Conservation (phyloP, 2,329 filamentous ascomycete species). For the Zopfia rhizophila region DNA sequence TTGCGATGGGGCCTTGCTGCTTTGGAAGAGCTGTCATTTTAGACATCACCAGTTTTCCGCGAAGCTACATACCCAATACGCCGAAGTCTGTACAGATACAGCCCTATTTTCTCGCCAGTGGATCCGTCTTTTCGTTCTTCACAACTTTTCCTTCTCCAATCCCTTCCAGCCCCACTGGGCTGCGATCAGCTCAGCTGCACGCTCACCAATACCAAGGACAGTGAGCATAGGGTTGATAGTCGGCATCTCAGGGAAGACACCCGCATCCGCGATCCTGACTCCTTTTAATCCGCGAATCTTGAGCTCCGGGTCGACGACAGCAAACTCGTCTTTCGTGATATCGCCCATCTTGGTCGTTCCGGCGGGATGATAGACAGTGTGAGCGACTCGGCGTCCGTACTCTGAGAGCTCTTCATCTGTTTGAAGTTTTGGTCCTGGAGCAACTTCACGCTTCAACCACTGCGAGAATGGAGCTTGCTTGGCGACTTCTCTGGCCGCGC, state of each 20-base stretch:
- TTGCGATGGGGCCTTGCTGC: too few species aligned
- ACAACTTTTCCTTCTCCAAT: conserved; percentile 65
- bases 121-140: too few species aligned
- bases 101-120: too few species aligned
- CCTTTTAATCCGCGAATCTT: conserved; percentile 77
- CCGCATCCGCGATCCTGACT: conserved; percentile 84
- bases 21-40: too few species aligned
- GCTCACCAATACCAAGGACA: conserved; percentile 83
- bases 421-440: conserved; percentile 77
- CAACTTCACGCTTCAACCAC: conserved; percentile 85
- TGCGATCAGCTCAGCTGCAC: conserved; percentile 84
- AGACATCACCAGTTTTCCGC: too few species aligned
- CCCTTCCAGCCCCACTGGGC: conserved; percentile 75
- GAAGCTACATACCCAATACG: too few species aligned
- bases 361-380: conserved; percentile 90
- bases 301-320: conserved; percentile 82
- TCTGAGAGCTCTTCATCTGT: conserved; percentile 83
- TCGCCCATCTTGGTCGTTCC: conserved; percentile 94
- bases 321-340: conserved; percentile 71
- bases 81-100: too few species aligned
- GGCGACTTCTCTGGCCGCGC: conserved; percentile 80
- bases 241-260: conserved; percentile 88
- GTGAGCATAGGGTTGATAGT: conserved; percentile 93
- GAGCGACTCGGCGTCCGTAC: conserved; percentile 82
- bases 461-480: conserved; percentile 79